Conservation (phyloP, 2,329 filamentous ascomycete genomes). For the Fusarium liriodendri region DNA sequence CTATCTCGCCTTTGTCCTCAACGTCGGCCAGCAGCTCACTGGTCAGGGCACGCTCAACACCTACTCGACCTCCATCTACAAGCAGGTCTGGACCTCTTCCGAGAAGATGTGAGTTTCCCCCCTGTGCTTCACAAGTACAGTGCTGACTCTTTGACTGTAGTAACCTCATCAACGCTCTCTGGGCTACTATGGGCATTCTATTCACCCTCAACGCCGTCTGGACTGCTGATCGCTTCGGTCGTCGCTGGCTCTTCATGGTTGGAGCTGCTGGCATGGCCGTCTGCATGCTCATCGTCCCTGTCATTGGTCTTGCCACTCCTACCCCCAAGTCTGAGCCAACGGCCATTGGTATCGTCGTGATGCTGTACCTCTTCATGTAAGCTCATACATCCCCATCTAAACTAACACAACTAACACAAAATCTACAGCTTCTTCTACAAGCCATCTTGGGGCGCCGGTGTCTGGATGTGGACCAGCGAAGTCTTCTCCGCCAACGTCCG, state of each 20-base stretch:
- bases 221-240: conserved; percentile 78
- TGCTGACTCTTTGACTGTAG: conserved; percentile 5
- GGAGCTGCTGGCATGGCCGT: conserved; percentile 76
- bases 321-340: conserved; percentile 66
- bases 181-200: conserved; percentile 77
- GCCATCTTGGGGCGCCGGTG: conserved; percentile 75
- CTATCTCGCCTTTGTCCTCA: conserved; percentile 72
- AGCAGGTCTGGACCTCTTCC: conserved; percentile 71
- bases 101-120: conserved; percentile 59
- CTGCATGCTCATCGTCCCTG: conserved; percentile 74
- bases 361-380: conserved; percentile 71
- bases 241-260: conserved; percentile 76
- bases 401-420: neutral
- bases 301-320: conserved; percentile 62
- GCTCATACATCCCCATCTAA: neutral
- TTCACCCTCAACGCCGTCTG: conserved; percentile 80
- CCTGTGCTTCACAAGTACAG: neutral
- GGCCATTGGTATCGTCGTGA: conserved; percentile 75
- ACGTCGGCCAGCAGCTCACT: conserved; percentile 77
- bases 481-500: conserved; percentile 80
- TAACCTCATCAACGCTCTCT: conserved; percentile 79
- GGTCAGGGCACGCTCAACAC: conserved; percentile 79
- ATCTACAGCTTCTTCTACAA: conserved; percentile 70
- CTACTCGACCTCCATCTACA: conserved; percentile 80
- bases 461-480: conserved; percentile 78